Evolutionary conservation across 2,329 filamentous ascomycete species (phyloP).

Genomic region (Ophiobolus disseminans): DNA sequence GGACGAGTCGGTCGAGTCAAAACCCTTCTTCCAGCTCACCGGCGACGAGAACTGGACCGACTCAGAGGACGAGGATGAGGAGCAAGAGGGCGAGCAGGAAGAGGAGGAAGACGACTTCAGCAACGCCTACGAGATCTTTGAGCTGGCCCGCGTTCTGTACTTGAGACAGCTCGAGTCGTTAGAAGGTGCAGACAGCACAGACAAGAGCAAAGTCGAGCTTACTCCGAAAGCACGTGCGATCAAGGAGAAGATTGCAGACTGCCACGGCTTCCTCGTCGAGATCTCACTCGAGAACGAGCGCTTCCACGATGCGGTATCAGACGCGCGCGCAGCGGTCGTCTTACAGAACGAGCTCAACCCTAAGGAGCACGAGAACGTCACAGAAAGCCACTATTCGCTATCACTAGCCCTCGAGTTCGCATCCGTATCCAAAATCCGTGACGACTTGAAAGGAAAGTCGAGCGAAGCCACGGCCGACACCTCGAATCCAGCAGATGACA

Average conservation of each 20-base stretch:
- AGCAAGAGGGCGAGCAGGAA: conserved; percentile 55
- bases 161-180: conserved; percentile 62
- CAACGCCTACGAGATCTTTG: conserved; percentile 69
- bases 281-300: conserved; percentile 97
- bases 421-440: conserved; percentile 71
- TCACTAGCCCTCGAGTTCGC: conserved; percentile 94
- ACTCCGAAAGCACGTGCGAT: conserved; percentile 40
- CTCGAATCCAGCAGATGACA: conserved; percentile 41
- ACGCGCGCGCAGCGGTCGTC: conserved; percentile 77
- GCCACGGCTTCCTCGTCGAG: conserved; percentile 91
- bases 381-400: conserved; percentile 95
- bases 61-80: conserved; percentile 75
- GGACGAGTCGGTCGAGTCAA: conserved; percentile 63
- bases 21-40: conserved; percentile 87
- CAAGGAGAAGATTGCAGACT: conserved; percentile 89
- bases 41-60: conserved; percentile 89
- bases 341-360: conserved; percentile 82
- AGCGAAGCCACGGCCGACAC: conserved; percentile 42
- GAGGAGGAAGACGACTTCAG: conserved; percentile 68
- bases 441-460: conserved; percentile 55
- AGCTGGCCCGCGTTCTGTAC: conserved; percentile 67
- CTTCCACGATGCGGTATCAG: conserved; percentile 85
- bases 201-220: conserved; percentile 55
- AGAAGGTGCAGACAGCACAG: conserved; percentile 37
- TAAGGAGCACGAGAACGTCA: conserved; percentile 81